A percentile compares a stretch with the other conserved stretches of the same genome.
These are phyloP conservation scores for Clonostachys solani DNA, from an alignment of 2,329 filamentous ascomycete species.

Conservation along the genomic window DNA sequence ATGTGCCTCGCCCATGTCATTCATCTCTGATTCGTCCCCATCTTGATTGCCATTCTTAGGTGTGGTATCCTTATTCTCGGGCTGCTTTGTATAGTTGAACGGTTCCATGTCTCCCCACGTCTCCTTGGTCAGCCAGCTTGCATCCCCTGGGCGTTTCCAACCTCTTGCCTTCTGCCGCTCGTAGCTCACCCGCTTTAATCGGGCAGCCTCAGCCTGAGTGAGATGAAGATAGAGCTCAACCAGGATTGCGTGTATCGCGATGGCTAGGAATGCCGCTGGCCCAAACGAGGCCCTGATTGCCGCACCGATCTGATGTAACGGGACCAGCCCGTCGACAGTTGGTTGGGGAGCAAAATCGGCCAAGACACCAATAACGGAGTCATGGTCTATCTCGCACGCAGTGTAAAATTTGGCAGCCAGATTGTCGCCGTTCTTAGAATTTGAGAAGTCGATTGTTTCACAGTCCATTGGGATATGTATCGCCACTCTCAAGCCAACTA, in stretches of 20 bases:
- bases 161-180: neutral
- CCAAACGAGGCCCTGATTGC: slow-evolving; percentile 17
- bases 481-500: slow-evolving; percentile 5
- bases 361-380: neutral
- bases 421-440: neutral
- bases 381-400: neutral
- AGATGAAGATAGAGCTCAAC: neutral
- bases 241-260: neutral
- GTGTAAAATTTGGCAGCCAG: neutral
- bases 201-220: neutral
- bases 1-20: too few species aligned
- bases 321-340: neutral
- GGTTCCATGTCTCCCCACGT: neutral
- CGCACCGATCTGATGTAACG: neutral
- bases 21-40: too few species aligned
- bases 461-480: neutral
- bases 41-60: too few species aligned
- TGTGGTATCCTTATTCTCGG: too few species aligned
- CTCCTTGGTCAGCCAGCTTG: neutral
- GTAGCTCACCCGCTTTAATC: neutral
- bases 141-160: neutral
- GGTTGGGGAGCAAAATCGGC: neutral
- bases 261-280: slow-evolving; percentile 10
- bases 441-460: neutral
- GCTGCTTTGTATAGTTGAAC: too few species aligned